Conservation (phyloP, 2,329 filamentous ascomycete genomes). For the Colletotrichum endophyticum region DNA sequence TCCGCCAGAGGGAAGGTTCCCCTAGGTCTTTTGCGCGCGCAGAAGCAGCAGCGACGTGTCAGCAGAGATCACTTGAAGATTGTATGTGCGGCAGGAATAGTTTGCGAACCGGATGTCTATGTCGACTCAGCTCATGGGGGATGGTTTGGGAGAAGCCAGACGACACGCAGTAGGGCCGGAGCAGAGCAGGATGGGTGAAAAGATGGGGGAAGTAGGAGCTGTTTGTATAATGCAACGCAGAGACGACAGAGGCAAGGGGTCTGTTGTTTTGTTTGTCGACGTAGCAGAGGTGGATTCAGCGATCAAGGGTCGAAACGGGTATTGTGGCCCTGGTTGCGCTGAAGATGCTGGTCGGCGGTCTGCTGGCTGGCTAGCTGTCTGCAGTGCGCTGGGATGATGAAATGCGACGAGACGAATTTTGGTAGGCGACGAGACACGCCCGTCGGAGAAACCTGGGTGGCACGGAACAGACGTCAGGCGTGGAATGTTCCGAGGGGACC, state of each 20-base stretch:
- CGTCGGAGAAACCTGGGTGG: constrained; percentile 5
- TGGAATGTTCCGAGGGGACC: constrained; percentile 8
- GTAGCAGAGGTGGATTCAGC: neutral
- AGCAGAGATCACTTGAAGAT: constrained; percentile 20
- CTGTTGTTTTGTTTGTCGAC: neutral
- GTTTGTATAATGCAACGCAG: neutral
- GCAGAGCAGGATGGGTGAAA: neutral
- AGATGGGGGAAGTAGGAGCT: neutral
- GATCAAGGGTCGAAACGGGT: constrained; percentile 14
- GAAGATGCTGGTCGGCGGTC: neutral
- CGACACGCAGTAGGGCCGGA: neutral
- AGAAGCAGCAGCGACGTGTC: constrained; percentile 21
- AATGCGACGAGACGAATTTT: constrained; percentile 8
- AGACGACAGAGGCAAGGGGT: neutral
- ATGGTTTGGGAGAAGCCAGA: neutral
- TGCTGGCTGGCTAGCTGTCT: neutral
- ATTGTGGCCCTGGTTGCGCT: neutral
- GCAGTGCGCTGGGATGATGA: neutral
- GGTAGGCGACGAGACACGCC: neutral
- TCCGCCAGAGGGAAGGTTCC: constrained; percentile 19
- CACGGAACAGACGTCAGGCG: neutral
- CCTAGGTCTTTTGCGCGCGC: constrained; percentile 20
- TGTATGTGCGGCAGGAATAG: constrained; percentile 20
- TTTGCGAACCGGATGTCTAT: constrained; percentile 25
- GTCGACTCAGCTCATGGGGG: constrained; percentile 23